Conservation (phyloP, 352 stramenopile genomes). For the Globisporangium irregulare region DNA sequence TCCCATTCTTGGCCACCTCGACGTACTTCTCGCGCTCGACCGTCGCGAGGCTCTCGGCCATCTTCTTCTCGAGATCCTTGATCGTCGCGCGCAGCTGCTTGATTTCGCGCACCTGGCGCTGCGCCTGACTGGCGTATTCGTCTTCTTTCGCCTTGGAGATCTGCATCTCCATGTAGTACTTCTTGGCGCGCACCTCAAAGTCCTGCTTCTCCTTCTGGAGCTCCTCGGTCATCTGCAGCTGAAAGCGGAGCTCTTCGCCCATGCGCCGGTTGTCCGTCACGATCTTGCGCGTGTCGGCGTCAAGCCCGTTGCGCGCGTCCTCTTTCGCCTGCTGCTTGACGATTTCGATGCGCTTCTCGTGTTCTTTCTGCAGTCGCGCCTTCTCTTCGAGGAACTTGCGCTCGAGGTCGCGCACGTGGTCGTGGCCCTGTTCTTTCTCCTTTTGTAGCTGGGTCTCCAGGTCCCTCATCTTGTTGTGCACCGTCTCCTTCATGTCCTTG, state of each 20-base stretch:
- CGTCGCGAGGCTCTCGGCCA: conserved; percentile 60
- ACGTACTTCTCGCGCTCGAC: conserved; percentile 68
- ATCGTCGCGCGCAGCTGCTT: conserved; percentile 68
- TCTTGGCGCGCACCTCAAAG: conserved; percentile 59
- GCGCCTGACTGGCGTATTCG: conserved; percentile 82
- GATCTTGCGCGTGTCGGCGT: conserved; percentile 90
- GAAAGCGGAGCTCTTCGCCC: conserved; percentile 91
- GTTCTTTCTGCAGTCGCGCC: conserved; percentile 73
- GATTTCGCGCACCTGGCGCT: conserved; percentile 75
- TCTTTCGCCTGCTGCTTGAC: conserved; percentile 87
- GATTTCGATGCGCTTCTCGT: conserved; percentile 82
- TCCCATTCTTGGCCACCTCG: conserved; percentile 39
- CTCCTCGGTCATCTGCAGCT: conserved; percentile 89
- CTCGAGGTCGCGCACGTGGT: conserved; percentile 67
- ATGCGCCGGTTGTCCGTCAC: conserved; percentile 91
- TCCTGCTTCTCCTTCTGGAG: conserved; percentile 78
- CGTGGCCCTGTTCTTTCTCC: conserved; percentile 47
- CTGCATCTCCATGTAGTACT: conserved; percentile 67
- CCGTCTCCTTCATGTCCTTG: conserved; percentile 60
- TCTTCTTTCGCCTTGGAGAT: conserved; percentile 83
- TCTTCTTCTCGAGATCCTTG: conserved; percentile 71
- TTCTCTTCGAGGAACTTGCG: conserved; percentile 90
- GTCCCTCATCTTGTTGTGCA: conserved; percentile 53
- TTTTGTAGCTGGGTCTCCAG: conserved; percentile 60
- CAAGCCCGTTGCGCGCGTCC: conserved; percentile 88